Evolutionary conservation across 805 yeast species (phyloP).

Genomic region (Kuraishia hungarica): DNA sequence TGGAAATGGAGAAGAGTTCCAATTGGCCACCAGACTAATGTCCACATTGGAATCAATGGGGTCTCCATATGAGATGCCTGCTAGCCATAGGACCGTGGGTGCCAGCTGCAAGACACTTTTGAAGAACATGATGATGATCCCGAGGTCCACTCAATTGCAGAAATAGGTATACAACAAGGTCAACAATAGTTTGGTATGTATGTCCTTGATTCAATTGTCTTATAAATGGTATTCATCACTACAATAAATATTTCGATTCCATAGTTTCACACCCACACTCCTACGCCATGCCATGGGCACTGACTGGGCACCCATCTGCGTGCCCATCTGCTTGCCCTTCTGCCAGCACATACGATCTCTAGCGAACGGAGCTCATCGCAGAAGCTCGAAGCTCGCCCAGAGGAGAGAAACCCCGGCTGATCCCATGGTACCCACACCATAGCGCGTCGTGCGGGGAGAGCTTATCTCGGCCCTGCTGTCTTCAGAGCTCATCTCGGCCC

Average conservation of each 20-base stretch:
- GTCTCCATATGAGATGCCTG: background rate
- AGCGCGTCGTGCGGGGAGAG: too few relatives aligned
- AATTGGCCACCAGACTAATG: constrained; percentile 26
- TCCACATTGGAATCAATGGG: constrained; percentile 12
- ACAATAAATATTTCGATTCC: background rate
- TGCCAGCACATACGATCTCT: background rate
- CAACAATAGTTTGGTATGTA: background rate
- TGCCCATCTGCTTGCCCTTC: too few relatives aligned
- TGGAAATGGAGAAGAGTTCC: constrained; percentile 32
- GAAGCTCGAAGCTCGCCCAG: background rate
- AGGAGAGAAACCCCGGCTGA: background rate
- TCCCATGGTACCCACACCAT: too few relatives aligned
- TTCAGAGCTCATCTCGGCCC: too few relatives aligned
- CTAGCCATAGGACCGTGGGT: constrained; percentile 1
- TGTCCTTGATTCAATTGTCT: too few relatives aligned
- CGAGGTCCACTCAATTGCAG: background rate
- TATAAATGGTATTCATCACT: too few relatives aligned
- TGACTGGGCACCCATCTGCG: too few relatives aligned
- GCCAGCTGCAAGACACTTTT: background rate
- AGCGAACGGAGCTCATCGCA: background rate
- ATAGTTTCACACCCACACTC: too few relatives aligned
- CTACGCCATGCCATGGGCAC: too few relatives aligned
- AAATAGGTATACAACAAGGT: background rate
- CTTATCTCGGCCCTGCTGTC: too few relatives aligned
- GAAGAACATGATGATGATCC: background rate